Percentiles rank a stretch among this genome's conserved stretches.
Evolutionary conservation across 163 green algal species (phyloP).

Genomic region (Chloromonas sp.): DNA sequence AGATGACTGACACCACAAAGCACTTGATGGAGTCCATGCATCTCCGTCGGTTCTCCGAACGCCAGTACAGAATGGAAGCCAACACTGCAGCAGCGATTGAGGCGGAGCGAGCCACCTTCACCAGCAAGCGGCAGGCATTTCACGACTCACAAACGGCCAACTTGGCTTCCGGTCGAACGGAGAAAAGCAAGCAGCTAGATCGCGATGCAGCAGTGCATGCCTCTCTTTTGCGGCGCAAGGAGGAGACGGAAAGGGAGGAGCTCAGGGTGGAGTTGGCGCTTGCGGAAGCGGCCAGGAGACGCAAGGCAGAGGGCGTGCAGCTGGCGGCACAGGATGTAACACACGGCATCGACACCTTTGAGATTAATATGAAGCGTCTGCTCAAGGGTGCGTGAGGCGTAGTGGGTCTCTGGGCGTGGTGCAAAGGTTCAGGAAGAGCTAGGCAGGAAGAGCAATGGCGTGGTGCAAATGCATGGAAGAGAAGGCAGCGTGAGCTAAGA

Average conservation of each 20-base stretch:
- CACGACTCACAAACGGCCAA: slow-evolving; percentile 11
- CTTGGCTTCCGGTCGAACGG: slow-evolving; percentile 17
- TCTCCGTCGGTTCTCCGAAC: slow-evolving; percentile 43
- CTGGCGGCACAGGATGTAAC: slow-evolving; percentile 41
- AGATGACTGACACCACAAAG: slow-evolving; percentile 41
- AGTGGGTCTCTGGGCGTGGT: background rate
- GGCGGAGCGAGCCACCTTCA: slow-evolving; percentile 13
- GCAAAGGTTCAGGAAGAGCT: too few species aligned
- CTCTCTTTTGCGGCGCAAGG: slow-evolving; percentile 43
- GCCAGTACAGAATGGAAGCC: slow-evolving; percentile 24
- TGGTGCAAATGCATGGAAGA: too few species aligned
- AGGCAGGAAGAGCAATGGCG: too few species aligned
- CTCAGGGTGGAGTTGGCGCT: slow-evolving; percentile 53
- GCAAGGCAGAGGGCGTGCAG: slow-evolving; percentile 23
- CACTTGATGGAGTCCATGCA: slow-evolving; percentile 49
- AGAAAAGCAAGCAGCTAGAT: slow-evolving; percentile 36
- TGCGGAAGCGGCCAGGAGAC: slow-evolving; percentile 25
- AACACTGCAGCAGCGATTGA: slow-evolving; percentile 7
- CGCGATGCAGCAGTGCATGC: slow-evolving; percentile 43
- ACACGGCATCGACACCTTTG: slow-evolving; percentile 63
- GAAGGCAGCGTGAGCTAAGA: too few species aligned
- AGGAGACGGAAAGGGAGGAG: slow-evolving; percentile 46
- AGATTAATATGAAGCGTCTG: slow-evolving; percentile 67
- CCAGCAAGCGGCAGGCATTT: slow-evolving; percentile 10
- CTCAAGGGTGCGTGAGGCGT: slow-evolving; percentile 18